A percentile compares a stretch with the other conserved stretches of the same genome.
Evolutionary conservation across 768 basidiomycete species (phyloP).

Genomic region (Lactarius sanguifluus): DNA sequence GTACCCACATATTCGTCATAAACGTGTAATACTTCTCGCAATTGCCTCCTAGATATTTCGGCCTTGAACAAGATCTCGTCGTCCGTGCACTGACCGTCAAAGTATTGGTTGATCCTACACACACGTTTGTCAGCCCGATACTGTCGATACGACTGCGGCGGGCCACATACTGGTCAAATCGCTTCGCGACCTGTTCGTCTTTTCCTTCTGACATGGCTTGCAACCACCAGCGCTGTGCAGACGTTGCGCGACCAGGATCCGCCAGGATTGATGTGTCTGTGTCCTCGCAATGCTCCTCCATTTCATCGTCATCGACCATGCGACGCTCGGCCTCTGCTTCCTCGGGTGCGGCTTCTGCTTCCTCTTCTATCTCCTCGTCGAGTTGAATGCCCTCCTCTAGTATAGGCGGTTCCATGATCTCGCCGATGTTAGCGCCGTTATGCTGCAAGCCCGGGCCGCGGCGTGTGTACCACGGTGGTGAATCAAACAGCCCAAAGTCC

Average conservation of each 20-base stretch:
- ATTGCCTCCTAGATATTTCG: conserved; percentile 78
- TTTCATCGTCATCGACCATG: conserved; percentile 40
- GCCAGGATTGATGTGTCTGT: conserved; percentile 66
- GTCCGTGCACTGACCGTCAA: conserved; percentile 88
- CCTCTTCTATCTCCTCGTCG: conserved; percentile 35
- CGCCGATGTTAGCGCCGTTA: conserved; percentile 29
- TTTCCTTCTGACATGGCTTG: conserved; percentile 88
- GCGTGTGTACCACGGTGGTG: conserved; percentile 43
- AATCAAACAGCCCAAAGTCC: conserved; percentile 22
- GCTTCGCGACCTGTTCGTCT: conserved; percentile 61
- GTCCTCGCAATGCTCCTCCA: conserved; percentile 47
- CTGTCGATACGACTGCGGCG: not conserved
- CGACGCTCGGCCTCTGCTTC: conserved; percentile 36
- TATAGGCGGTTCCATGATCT: conserved; percentile 37
- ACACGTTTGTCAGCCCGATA: not conserved
- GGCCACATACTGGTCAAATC: conserved; percentile 71
- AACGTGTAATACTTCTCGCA: conserved; percentile 78
- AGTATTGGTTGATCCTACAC: conserved; percentile 83
- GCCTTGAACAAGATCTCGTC: conserved; percentile 93
- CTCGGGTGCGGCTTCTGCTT: conserved; percentile 33
- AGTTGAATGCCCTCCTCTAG: conserved; percentile 37
- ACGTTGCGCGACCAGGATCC: conserved; percentile 80
- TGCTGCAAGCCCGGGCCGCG: conserved; percentile 43
- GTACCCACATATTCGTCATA: conserved; percentile 83
- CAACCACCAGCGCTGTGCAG: conserved; percentile 78